These are phyloP conservation scores for Boletus rubescentipes DNA, from an alignment of 768 basidiomycete species.

Conservation along the genomic window DNA sequence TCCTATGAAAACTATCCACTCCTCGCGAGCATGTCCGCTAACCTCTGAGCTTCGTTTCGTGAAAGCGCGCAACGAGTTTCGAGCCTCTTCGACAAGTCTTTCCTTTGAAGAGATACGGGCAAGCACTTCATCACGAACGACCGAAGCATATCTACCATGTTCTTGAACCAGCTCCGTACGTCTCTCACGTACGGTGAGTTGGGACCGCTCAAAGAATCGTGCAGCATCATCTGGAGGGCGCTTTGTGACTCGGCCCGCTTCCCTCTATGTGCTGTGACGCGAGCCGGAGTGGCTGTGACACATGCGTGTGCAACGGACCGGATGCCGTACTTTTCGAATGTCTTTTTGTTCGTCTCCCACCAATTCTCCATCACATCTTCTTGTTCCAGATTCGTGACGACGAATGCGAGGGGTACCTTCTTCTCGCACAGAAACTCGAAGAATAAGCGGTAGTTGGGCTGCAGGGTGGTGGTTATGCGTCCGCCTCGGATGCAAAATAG, in stretches of 20 bases:
- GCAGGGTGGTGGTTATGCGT: conserved; percentile 4
- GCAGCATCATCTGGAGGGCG: not conserved
- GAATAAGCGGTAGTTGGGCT: conserved; percentile 15
- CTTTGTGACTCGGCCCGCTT: conserved; percentile 4
- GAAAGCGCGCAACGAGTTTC: not conserved
- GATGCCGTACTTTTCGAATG: not conserved
- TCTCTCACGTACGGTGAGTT: not conserved
- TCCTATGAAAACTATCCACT: not conserved
- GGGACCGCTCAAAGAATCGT: not conserved
- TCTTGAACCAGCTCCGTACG: not conserved
- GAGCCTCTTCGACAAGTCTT: not conserved
- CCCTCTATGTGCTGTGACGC: not conserved
- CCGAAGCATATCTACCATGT: not conserved
- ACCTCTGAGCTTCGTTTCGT: not conserved
- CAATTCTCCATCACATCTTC: conserved; percentile 11
- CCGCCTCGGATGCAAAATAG: conserved; percentile 11
- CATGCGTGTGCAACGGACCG: conserved; percentile 8
- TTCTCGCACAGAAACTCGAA: conserved; percentile 10
- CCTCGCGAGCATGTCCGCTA: not conserved
- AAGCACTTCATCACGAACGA: not conserved
- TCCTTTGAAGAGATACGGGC: not conserved
- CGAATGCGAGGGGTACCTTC: conserved; percentile 10
- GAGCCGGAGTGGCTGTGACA: conserved; percentile 4
- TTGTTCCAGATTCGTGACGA: conserved; percentile 10
- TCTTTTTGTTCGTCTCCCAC: conserved; percentile 10